A percentile compares a stretch with the other conserved stretches of the same genome.
These are phyloP conservation scores for Erodium trifolium DNA, from an alignment of 441 rosid species.

Conservation along the genomic window DNA sequence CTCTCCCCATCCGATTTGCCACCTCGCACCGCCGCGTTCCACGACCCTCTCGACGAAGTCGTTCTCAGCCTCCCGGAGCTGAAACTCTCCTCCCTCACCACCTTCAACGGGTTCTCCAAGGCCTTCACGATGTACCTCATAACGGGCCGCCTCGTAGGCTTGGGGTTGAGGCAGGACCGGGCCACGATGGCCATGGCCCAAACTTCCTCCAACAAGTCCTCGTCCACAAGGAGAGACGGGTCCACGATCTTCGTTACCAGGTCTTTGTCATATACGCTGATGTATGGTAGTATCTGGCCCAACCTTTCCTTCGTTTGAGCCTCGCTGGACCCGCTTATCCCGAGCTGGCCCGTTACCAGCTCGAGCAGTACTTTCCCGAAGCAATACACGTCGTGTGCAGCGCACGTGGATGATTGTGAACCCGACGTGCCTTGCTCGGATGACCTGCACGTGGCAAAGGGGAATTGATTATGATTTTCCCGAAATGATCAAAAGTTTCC, in stretches of 20 bases:
- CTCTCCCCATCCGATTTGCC: no score
- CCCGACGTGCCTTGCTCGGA: slow-evolving; percentile 29
- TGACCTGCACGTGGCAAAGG: slow-evolving; percentile 9
- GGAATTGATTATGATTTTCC: no score
- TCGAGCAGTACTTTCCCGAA: slow-evolving; percentile 94
- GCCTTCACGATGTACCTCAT: slow-evolving; percentile 89
- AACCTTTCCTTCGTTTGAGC: slow-evolving; percentile 44
- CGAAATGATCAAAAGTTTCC: no score
- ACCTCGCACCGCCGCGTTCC: slow-evolving; percentile 42
- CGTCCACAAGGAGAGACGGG: slow-evolving; percentile 80
- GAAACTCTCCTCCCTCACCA: slow-evolving; percentile 65
- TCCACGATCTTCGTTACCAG: slow-evolving; percentile 80
- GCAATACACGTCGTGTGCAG: slow-evolving; percentile 74
- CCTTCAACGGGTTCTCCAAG: slow-evolving; percentile 79
- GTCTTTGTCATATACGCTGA: slow-evolving; percentile 75
- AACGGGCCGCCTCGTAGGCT: slow-evolving; percentile 78
- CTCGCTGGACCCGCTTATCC: slow-evolving; percentile 54
- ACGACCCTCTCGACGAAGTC: slow-evolving; percentile 63
- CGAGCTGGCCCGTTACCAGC: slow-evolving; percentile 88
- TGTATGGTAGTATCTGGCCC: slow-evolving; percentile 60
- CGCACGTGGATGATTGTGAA: slow-evolving; percentile 42
- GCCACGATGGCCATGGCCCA: slow-evolving; percentile 98
- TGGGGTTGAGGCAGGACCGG: slow-evolving; percentile 82
- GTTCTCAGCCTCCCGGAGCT: slow-evolving; percentile 49
- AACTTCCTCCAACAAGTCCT: slow-evolving; percentile 89